Evolutionary conservation across 2,329 filamentous ascomycete species (phyloP).

Genomic region (Monosporascus sp.): DNA sequence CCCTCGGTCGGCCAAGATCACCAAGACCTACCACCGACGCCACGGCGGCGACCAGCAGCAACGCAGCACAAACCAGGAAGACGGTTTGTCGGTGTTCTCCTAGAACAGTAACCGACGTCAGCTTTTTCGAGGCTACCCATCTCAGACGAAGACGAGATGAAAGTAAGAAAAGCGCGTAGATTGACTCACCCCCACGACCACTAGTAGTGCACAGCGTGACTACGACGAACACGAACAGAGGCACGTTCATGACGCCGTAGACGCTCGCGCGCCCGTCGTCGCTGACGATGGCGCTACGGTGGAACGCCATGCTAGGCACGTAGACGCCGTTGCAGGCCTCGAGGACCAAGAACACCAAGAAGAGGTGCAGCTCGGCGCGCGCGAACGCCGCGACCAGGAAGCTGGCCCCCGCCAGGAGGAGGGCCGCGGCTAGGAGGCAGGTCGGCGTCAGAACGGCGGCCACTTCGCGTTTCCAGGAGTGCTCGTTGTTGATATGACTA

Average conservation of each 20-base stretch:
- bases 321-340: constrained; percentile 30
- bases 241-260: constrained; percentile 37
- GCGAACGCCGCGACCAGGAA: constrained; percentile 16
- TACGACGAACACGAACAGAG: constrained; percentile 54
- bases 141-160: not conserved
- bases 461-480: not conserved
- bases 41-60: constrained; percentile 17
- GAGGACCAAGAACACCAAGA: constrained; percentile 22
- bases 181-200: constrained; percentile 15
- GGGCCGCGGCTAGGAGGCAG: constrained; percentile 15
- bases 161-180: not conserved
- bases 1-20: not conserved
- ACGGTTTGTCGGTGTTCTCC: constrained; percentile 13
- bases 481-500: not conserved
- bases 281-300: constrained; percentile 23
- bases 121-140: no score
- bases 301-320: constrained; percentile 26
- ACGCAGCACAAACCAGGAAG: constrained; percentile 16
- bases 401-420: constrained; percentile 17
- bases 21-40: constrained; percentile 8
- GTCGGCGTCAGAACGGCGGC: constrained; percentile 7
- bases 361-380: constrained; percentile 17
- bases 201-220: constrained; percentile 37
- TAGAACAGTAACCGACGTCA: not conserved
- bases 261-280: constrained; percentile 23